phyloP scores from a whole-genome alignment of 352 stramenopile species.

The Bremia lactucae region DNA sequence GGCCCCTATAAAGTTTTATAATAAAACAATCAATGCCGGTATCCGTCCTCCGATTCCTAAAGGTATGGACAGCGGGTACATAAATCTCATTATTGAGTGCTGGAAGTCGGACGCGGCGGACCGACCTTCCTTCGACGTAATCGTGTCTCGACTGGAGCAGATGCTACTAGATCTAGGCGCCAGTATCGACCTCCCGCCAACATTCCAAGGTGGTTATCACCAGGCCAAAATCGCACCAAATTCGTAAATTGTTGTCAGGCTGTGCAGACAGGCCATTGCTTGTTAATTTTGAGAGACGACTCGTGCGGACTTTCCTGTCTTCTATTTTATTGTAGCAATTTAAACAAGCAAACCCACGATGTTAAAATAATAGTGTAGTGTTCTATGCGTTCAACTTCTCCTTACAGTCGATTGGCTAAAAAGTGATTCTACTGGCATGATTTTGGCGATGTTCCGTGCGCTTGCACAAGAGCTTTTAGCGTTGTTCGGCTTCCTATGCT shows the following conservation, averaged over 20 bases:
- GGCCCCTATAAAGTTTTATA: slow-evolving; percentile 87
- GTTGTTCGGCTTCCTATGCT: slow-evolving; percentile 34
- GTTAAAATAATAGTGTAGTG: slow-evolving; percentile 21
- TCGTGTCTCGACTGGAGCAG: slow-evolving; percentile 61
- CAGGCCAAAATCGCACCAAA: slow-evolving; percentile 25
- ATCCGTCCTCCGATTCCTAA: slow-evolving; percentile 65
- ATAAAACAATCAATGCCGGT: slow-evolving; percentile 73
- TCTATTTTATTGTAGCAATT: slow-evolving; percentile 31
- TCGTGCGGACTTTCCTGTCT: slow-evolving; percentile 18
- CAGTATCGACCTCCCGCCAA: slow-evolving; percentile 75
- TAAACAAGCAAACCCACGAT: slow-evolving; percentile 24
- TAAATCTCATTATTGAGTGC: slow-evolving; percentile 69
- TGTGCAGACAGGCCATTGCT: slow-evolving; percentile 14
- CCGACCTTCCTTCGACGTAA: slow-evolving; percentile 65
- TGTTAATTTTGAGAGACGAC: slow-evolving; percentile 27
- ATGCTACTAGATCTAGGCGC: slow-evolving; percentile 61
- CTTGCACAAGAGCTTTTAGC: slow-evolving; percentile 31
- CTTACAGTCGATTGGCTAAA: slow-evolving; percentile 14
- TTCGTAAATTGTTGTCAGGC: slow-evolving; percentile 19
- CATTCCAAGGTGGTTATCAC: slow-evolving; percentile 80
- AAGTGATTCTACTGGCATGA: not conserved
- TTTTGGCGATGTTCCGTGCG: slow-evolving; percentile 1
- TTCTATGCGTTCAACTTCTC: slow-evolving; percentile 9
- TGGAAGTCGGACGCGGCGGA: slow-evolving; percentile 72
- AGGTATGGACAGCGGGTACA: slow-evolving; percentile 55